Evolutionary conservation across 495 filamentous ascomycete genomes (phyloP), one percentile per base, ranked within the genome.

Genomic region (Penicillium paradoxum): DNA sequence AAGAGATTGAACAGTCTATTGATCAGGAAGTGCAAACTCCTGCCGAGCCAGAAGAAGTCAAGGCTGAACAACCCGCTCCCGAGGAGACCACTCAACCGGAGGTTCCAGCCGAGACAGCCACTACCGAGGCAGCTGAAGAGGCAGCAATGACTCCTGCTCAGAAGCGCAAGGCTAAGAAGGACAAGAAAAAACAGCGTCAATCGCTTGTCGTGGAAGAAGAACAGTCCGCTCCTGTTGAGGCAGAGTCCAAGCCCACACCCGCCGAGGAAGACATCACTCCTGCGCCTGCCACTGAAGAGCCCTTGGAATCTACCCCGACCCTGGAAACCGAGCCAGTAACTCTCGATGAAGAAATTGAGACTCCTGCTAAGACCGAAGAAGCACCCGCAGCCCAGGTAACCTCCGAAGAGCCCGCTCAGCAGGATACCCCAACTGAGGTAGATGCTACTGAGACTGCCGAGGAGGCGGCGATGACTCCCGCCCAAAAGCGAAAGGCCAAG

Each of bases 391-490:
- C 10, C 6, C 34, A 49, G 13, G 32, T 37, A 7, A 4, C 21
- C 15, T 2, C 14, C 13, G 19, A 36, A 21, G 11, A 37, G 9
- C 6, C 14, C 13, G 25, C 8, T 2, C 32, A 17, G 32, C 30
- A 36, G 30, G 45, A 48, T 37, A 49, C 59, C 4, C 24, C 33
- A 27, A 11, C 46, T 19, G 46, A 51, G n/a, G 13, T 21, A 17
- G 27, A 17, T 27, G 38, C 30, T 21, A 11, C 39, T 6, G 49
- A 51, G n/a, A 7, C 25, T 15, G 38, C 13, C n/a, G 24, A 3
- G 19, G 49, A 42, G 70, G 69, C 53, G 66, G 71, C 46, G 71
- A 72, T 50, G 48, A 50, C 48, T 1, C 25, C 48, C 9, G 37
- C 48, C 6, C 37, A 50, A 17, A 50, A 42, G 15, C 25, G 18